Percentiles rank a stretch among this genome's conserved stretches.
These are phyloP conservation scores for Mycosphaerelloides madeirae DNA, from an alignment of 2,329 filamentous ascomycete species.

Conservation along the genomic window DNA sequence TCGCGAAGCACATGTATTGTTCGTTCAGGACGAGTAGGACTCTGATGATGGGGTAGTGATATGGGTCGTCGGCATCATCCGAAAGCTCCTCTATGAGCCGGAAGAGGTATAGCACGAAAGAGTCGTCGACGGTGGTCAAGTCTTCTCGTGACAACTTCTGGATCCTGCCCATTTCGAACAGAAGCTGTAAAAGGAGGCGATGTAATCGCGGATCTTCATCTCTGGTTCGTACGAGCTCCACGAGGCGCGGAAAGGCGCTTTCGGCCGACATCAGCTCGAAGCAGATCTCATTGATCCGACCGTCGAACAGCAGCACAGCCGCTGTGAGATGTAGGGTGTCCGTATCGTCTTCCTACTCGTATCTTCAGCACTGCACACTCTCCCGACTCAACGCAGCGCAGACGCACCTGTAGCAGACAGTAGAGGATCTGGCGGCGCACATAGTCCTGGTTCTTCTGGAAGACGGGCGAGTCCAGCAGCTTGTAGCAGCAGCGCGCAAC, in stretches of 20 bases:
- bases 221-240: conserved; percentile 70
- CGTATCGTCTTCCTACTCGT: conserved; percentile 65
- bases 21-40: conserved; percentile 96
- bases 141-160: conserved; percentile 75
- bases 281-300: conserved; percentile 67
- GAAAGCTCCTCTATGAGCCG: conserved; percentile 82
- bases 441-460: conserved; percentile 71
- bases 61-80: conserved; percentile 83
- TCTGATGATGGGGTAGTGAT: conserved; percentile 91
- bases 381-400: too few relatives aligned
- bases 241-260: conserved; percentile 73
- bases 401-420: conserved; percentile 61
- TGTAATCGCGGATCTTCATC: conserved; percentile 67
- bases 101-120: conserved; percentile 78
- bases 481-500: conserved; percentile 74
- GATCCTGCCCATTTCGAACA: conserved; percentile 96
- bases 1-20: conserved; percentile 80
- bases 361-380: too few relatives aligned
- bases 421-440: conserved; percentile 90
- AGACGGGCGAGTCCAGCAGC: conserved; percentile 71
- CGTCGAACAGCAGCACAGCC: conserved; percentile 82
- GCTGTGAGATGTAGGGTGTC: conserved; percentile 76
- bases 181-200: conserved; percentile 74
- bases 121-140: conserved; percentile 64
- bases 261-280: conserved; percentile 87